Evolutionary conservation across 2,329 filamentous ascomycete genomes (phyloP).

Genomic region (Coniosporium uncinatum): DNA sequence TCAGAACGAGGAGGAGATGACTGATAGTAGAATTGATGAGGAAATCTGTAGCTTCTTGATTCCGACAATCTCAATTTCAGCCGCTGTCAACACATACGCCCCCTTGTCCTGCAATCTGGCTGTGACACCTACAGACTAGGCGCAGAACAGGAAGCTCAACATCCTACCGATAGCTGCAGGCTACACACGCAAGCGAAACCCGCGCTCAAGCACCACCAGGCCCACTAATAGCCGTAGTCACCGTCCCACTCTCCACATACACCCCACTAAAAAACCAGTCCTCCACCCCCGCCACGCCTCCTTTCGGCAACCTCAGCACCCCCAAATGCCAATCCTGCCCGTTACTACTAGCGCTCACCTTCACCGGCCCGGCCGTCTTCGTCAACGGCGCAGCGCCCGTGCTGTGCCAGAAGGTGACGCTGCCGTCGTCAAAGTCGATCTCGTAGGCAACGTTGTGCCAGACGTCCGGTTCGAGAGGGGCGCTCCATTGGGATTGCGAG

Average conservation of each 20-base stretch:
- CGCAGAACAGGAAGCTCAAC: too few relatives aligned
- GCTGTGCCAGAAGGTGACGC: constrained; percentile 66
- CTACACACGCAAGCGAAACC: too few relatives aligned
- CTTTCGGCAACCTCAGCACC: constrained; percentile 57
- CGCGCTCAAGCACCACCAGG: constrained; percentile 11
- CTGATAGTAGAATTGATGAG: too few relatives aligned
- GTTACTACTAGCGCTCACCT: constrained; percentile 49
- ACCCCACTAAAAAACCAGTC: constrained; percentile 70
- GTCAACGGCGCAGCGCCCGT: constrained; percentile 52
- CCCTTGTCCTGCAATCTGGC: too few relatives aligned
- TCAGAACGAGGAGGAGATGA: too few relatives aligned
- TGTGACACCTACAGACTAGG: too few relatives aligned
- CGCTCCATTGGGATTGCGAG: constrained; percentile 56
- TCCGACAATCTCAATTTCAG: too few relatives aligned
- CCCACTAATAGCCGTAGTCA: constrained; percentile 31
- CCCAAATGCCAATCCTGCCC: constrained; percentile 71
- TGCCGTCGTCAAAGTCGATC: constrained; percentile 59
- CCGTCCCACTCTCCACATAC: constrained; percentile 57
- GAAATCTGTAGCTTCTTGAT: too few relatives aligned
- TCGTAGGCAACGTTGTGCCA: constrained; percentile 77
- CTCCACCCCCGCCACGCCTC: constrained; percentile 50
- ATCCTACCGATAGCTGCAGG: too few relatives aligned
- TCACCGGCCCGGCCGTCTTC: constrained; percentile 54
- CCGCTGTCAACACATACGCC: too few relatives aligned
- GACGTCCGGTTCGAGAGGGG: constrained; percentile 52